Evolutionary conservation across 1,139 yeast genomes (phyloP).

Genomic region (Pichia cactophila): DNA sequence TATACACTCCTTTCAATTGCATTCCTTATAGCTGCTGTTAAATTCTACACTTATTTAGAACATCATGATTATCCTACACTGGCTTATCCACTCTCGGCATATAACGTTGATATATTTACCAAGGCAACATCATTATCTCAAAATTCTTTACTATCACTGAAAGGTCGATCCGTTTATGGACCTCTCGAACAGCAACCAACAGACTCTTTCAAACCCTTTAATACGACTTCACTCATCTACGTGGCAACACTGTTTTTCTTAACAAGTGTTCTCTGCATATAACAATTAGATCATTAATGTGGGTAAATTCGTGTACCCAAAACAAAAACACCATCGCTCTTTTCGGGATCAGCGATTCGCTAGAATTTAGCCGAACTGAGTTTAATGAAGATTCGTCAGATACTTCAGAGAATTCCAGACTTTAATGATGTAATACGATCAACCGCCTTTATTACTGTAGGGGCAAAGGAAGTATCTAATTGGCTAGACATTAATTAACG

Average conservation of each 20-base stretch:
- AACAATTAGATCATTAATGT: too few relatives aligned
- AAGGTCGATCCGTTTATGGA: neutral
- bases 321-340: too few relatives aligned
- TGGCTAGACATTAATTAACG: too few relatives aligned
- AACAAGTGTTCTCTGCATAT: neutral
- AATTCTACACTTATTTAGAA: neutral
- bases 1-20: neutral
- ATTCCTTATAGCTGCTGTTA: neutral
- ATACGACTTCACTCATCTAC: neutral
- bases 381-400: too few relatives aligned
- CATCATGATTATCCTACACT: neutral
- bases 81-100: conserved; percentile 7
- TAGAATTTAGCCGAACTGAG: too few relatives aligned
- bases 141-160: neutral
- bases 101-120: conserved; percentile 6
- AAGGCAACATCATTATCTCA: neutral
- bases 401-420: too few relatives aligned
- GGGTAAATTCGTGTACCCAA: too few relatives aligned
- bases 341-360: too few relatives aligned
- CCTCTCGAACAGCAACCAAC: neutral
- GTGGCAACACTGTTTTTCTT: too few relatives aligned
- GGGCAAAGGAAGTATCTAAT: too few relatives aligned
- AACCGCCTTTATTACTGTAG: too few relatives aligned
- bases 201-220: neutral
- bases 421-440: too few relatives aligned